Base-by-base conservation (phyloP, 345 rosid species). In the Pistacia atlantica region DNA sequence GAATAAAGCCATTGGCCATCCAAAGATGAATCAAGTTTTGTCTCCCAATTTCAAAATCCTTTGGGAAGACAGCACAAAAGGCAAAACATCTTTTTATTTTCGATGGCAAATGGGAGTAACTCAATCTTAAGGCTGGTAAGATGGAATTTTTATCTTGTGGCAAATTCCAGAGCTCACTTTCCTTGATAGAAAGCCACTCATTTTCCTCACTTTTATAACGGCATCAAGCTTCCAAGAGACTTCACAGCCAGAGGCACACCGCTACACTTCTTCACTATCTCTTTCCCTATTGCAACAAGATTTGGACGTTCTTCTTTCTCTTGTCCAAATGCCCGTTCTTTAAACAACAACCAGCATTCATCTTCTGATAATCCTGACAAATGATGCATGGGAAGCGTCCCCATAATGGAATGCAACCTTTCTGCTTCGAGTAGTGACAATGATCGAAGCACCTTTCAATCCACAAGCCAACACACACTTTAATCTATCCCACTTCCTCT, bases 271-370 rank as follows among this genome's bases (percentile, higher is more conserved):
- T 22, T 22, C 25, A 22, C 25, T 22, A 22, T 22, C 25, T 22
- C 25, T 22, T 22, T 22, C 25, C 25, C 25, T 22, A 22, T 22
- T 18, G 5, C 17, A 13, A 16, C 74, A 17, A 74, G 7, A 28
- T 25, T 18, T 8, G 48, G 17, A 17, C 9, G 54, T 16, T 75
- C 75, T 67, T 69, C 70, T 7, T 8, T 35, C 35, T 13, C 14
- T 4, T 31, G n/a, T n/a, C 56, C 35, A 68, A 73, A 79, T n/a
- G 82, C 78, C 31, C 71, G 64, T 7, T 74, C 56, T 46, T 55
- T 66, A 49, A 78, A 73, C 31, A 73, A 35, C 5, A 22, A 37
- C 71, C 62, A 78, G 57, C 25, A 22, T 22, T 22, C 25, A 22
- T 22, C 25, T 22, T 22, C 25, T 22, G 25, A 22, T 22, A 22